These are phyloP conservation scores for Talaromyces sp. DNA, from an alignment of 2,329 filamentous ascomycete genomes.

Conservation along the genomic window DNA sequence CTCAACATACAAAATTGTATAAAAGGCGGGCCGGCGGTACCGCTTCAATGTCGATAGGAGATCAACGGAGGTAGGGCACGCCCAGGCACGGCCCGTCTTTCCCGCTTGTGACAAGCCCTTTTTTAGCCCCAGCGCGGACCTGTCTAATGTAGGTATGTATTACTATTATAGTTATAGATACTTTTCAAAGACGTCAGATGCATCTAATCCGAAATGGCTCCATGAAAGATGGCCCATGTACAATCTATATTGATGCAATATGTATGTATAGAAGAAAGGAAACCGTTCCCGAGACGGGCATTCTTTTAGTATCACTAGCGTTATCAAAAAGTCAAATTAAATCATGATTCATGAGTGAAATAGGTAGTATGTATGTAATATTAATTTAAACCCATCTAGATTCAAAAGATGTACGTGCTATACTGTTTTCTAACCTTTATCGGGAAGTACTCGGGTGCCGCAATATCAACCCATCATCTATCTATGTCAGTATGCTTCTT, in stretches of 20 bases:
- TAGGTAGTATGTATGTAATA: not conserved
- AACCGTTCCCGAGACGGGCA: not conserved
- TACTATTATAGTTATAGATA: not conserved
- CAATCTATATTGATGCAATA: not conserved
- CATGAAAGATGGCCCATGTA: not conserved
- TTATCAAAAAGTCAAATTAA: not conserved
- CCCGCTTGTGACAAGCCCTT: not conserved
- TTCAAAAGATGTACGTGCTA: not conserved
- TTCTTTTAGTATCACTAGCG: not conserved
- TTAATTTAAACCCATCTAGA: not conserved
- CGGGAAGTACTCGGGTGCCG: not conserved
- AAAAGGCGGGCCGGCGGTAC: not conserved
- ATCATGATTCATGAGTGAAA: not conserved
- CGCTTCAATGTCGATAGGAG: not conserved
- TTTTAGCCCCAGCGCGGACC: not conserved
- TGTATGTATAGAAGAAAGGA: not conserved
- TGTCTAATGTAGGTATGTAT: not conserved
- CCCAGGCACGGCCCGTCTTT: conserved; percentile 5
- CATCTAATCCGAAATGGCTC: not conserved
- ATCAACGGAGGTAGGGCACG: not conserved
- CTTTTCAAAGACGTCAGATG: not conserved
- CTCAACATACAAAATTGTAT: not conserved
- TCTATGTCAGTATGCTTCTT: not conserved
- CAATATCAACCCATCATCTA: not conserved
- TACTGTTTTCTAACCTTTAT: not conserved